Evolutionary conservation across 2,329 filamentous ascomycete genomes (phyloP), one percentile per base, ranked within the genome.

Genomic region (Teratosphaeria zuluensis): DNA sequence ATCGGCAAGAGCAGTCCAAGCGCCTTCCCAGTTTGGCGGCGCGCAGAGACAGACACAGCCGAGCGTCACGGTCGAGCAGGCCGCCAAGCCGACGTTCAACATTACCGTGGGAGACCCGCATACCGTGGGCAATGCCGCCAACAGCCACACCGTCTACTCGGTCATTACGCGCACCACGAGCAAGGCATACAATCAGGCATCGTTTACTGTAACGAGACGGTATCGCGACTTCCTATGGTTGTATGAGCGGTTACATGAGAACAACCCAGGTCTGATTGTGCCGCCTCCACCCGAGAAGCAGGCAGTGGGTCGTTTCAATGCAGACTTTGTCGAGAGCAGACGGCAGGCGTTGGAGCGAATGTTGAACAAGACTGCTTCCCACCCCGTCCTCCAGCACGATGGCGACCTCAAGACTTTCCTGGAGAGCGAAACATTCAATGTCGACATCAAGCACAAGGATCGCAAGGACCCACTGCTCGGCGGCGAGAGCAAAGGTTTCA

Each of bases 161-260:
- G 94, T 99, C 64, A 84, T 89, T 69, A 99, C 94, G 59, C 94
- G 88, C 89, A 99, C 94, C 12, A 89, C 90, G 0, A 97, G 92
- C 42, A 96, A 96, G 77, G 94, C 91, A 56, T 99, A 97, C 75
- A 89, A 35, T n/a, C 46, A 58, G 30, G 69, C 89, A 56, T 92
- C 96, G 70, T 97, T 99, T 69, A 87, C 90, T 58, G 94, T 99
- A 66, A 95, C 91, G 69, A 84, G 94, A 67, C 85, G 94, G 70
- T 99, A 97, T 74, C 87, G 92, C 60, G 94, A 99, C 75, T 99
- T 99, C 73, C 79, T 99, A 56, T 99, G 94, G 94, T 84, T 99
- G 31, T 99, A 99, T 74, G 96, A 87, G 66, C 90, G 92, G 32
- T 80, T 99, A 61, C 94, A 97, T 72, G 87, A 86, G 62, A 99